Percentiles rank a stretch among this genome's conserved stretches.
phyloP scores from a whole-genome alignment of 331 rosid species.

The Cydonia oblonga region DNA sequence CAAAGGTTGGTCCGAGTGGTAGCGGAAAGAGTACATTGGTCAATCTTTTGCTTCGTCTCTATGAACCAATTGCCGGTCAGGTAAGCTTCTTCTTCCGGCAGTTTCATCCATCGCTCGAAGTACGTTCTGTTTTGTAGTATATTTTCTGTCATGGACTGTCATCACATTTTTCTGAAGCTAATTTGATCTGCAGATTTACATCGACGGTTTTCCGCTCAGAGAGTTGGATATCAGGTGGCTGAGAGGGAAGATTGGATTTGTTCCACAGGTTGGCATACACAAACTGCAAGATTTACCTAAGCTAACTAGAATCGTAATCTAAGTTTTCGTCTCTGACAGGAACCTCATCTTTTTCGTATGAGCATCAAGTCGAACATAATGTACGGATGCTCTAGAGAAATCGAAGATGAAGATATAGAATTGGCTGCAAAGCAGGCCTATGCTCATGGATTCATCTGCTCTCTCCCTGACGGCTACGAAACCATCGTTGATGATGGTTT shows the following conservation, averaged over 20 bases:
- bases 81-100: constrained; percentile 24
- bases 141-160: neutral
- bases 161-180: neutral
- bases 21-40: constrained; percentile 98
- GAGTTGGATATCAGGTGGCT: constrained; percentile 78
- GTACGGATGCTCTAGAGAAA: constrained; percentile 67
- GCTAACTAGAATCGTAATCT: constrained; percentile 5
- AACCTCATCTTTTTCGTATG: constrained; percentile 82
- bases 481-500: constrained; percentile 88
- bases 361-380: constrained; percentile 75
- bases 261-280: constrained; percentile 63
- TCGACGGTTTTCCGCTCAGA: constrained; percentile 60
- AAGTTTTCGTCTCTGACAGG: constrained; percentile 37
- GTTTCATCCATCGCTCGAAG: neutral
- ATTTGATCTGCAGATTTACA: constrained; percentile 51
- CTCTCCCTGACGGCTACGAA: constrained; percentile 76
- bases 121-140: neutral
- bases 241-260: constrained; percentile 87
- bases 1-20: constrained; percentile 95
- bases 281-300: constrained; percentile 2
- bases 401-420: constrained; percentile 61
- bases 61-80: constrained; percentile 92
- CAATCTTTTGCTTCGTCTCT: constrained; percentile 85
- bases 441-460: constrained; percentile 76
- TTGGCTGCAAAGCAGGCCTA: constrained; percentile 95